A percentile compares a stretch with the other conserved stretches of the same genome.
phyloP scores from a whole-genome alignment of 164 flowering plant genomes.

The Hamamelis virginiana region DNA sequence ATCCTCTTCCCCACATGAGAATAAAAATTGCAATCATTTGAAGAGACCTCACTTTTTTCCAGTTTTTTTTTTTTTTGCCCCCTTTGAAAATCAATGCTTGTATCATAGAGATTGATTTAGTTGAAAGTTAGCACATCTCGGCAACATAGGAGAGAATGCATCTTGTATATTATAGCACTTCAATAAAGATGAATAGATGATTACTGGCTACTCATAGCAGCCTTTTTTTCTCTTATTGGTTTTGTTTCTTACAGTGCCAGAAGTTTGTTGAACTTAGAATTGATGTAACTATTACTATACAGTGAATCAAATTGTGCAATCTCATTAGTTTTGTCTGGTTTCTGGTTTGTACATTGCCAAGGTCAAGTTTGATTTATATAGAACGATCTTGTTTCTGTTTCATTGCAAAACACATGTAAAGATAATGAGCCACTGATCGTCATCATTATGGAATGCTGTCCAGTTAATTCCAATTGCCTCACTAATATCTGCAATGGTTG shows the following conservation, averaged over 20 bases:
- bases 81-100: neutral
- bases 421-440: no score
- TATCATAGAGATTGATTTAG: slow-evolving; percentile 10
- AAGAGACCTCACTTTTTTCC: neutral
- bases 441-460: no score
- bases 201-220: neutral
- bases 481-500: no score
- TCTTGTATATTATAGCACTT: slow-evolving; percentile 8
- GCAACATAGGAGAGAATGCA: neutral
- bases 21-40: neutral
- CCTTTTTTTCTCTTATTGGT: neutral
- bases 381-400: no score
- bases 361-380: neutral
- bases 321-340: neutral
- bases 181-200: slow-evolving; percentile 13
- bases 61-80: neutral
- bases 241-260: neutral
- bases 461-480: no score
- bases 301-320: neutral
- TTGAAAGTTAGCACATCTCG: slow-evolving; percentile 7
- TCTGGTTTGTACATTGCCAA: neutral
- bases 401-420: no score
- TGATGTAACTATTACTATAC: neutral
- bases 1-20: neutral
- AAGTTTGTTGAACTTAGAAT: neutral